Evolutionary conservation across 768 basidiomycete genomes (phyloP).

Genomic region (Boletus edulis): DNA sequence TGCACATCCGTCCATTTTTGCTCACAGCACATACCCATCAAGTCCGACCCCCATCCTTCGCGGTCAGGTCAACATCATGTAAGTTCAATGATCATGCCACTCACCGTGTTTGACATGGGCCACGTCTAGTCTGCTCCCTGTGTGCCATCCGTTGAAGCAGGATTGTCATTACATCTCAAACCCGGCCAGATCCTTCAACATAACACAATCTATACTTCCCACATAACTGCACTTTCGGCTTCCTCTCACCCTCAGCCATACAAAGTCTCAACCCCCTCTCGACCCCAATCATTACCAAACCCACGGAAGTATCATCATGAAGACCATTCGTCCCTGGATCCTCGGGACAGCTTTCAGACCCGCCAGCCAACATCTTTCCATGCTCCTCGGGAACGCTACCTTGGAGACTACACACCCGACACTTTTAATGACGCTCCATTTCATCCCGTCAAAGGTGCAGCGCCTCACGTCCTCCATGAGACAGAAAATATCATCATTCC

Average conservation of each 20-base stretch:
- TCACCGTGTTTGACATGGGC: slow-evolving; percentile 7
- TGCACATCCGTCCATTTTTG: not conserved
- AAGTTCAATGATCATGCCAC: slow-evolving; percentile 2
- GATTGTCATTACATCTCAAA: slow-evolving; percentile 48
- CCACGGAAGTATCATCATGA: not conserved
- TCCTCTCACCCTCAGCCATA: slow-evolving; percentile 5
- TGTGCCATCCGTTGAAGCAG: slow-evolving; percentile 12
- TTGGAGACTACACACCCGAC: slow-evolving; percentile 7
- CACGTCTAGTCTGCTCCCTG: slow-evolving; percentile 9
- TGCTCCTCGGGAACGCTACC: slow-evolving; percentile 15
- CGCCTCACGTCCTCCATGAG: slow-evolving; percentile 15
- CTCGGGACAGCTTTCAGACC: not conserved
- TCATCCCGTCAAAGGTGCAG: slow-evolving; percentile 6
- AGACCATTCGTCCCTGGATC: not conserved
- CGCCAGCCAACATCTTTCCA: slow-evolving; percentile 1
- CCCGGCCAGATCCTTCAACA: slow-evolving; percentile 59
- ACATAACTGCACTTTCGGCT: not conserved
- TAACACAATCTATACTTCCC: slow-evolving; percentile 14
- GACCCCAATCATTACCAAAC: slow-evolving; percentile 14
- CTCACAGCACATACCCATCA: slow-evolving; percentile 7
- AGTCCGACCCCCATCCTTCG: slow-evolving; percentile 13
- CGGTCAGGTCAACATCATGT: slow-evolving; percentile 16
- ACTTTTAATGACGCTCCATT: slow-evolving; percentile 3
- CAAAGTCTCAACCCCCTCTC: slow-evolving; percentile 1
- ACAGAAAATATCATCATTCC: slow-evolving; percentile 16